phyloP scores from a whole-genome alignment of 2,329 filamentous ascomycete genomes.

The Exophiala sp. region DNA sequence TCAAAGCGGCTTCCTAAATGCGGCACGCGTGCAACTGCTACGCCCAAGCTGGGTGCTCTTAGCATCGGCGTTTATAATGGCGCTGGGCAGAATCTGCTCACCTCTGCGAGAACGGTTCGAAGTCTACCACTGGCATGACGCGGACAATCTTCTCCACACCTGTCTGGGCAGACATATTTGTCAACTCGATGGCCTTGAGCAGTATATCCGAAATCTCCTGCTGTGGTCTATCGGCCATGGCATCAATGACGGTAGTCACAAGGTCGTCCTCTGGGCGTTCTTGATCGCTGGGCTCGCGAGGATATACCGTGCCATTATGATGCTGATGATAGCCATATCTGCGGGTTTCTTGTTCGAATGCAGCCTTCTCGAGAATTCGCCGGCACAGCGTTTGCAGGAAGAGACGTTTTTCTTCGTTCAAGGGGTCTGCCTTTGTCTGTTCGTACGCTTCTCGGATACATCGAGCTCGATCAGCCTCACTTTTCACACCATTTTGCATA shows the following conservation, averaged over 20 bases:
- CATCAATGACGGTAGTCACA: not conserved
- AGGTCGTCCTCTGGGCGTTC: not conserved
- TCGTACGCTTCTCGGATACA: not conserved
- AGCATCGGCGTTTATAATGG: no score
- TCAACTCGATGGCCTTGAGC: not conserved
- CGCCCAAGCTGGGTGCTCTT: no score
- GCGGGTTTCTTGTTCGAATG: not conserved
- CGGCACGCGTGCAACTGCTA: no score
- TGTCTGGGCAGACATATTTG: not conserved
- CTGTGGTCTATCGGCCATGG: no score
- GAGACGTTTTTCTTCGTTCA: not conserved
- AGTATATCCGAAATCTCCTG: not conserved
- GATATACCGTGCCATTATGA: no score
- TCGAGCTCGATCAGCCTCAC: not conserved
- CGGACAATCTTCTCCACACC: not conserved
- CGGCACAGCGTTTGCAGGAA: not conserved
- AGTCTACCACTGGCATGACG: not conserved
- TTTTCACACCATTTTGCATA: not conserved
- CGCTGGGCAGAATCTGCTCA: not conserved
- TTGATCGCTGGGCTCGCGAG: not conserved
- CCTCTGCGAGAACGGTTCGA: not conserved
- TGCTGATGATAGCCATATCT: no score
- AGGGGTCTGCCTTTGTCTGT: not conserved
- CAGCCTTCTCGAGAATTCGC: not conserved
- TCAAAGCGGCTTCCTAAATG: not conserved